Percentiles rank a stretch among this genome's conserved stretches.
Evolutionary conservation across 331 rosid species (phyloP).

Genomic region (Stylosanthes scabra): DNA sequence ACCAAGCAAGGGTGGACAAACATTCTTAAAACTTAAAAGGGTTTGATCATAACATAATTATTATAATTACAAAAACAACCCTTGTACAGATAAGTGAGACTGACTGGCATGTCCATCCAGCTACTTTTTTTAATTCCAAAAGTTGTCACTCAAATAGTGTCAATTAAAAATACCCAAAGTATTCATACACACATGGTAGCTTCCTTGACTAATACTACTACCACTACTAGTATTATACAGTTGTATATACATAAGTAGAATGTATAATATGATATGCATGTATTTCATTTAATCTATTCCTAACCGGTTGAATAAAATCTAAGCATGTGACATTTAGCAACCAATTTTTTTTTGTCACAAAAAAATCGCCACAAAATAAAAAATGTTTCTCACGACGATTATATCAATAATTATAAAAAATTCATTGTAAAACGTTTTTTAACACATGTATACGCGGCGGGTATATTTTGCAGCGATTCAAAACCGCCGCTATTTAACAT

Average conservation of each 20-base stretch:
- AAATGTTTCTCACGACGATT: no score
- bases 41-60: not conserved
- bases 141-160: not conserved
- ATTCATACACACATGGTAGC: not conserved
- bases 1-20: not conserved
- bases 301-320: no score
- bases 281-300: not conserved
- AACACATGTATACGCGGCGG: no score
- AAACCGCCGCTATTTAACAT: no score
- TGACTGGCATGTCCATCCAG: not conserved
- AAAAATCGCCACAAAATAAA: no score
- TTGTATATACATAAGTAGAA: not conserved
- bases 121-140: not conserved
- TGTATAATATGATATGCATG: not conserved
- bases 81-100: not conserved
- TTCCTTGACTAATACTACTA: not conserved
- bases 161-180: not conserved
- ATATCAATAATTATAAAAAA: no score
- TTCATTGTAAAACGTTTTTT: no score
- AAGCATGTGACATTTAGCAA: no score
- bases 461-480: no score
- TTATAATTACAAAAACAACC: not conserved
- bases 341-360: no score
- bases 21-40: conserved; percentile 8
- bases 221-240: no score